These are phyloP conservation scores for Solanum bukasovii DNA, from an alignment of 257 asterid species.

Conservation along the genomic window DNA sequence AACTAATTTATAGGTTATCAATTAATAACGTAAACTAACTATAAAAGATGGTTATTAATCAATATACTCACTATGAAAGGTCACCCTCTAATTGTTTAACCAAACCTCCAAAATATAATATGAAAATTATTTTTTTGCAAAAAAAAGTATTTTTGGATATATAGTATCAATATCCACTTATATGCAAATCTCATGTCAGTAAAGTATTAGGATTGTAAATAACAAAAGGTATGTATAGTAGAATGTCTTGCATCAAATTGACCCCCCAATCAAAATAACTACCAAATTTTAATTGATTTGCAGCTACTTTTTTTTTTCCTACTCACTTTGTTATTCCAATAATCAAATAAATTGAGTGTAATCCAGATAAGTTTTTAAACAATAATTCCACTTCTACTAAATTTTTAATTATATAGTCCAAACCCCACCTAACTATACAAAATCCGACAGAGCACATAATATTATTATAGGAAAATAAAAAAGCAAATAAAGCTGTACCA, in stretches of 20 bases:
- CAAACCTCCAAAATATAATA: not conserved
- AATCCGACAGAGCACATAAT: not conserved
- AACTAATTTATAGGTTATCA: not conserved
- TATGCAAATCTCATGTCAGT: not conserved
- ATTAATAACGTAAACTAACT: not conserved
- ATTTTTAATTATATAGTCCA: not conserved
- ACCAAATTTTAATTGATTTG: not conserved
- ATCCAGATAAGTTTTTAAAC: not conserved
- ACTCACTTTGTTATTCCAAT: not conserved
- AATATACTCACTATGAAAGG: not conserved
- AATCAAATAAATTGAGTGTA: not conserved
- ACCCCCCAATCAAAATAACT: not conserved
- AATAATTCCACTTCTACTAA: not conserved
- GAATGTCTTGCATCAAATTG: not conserved
- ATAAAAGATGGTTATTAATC: not conserved
- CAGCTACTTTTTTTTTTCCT: not conserved
- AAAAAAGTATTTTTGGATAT: not conserved
- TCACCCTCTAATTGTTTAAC: not conserved
- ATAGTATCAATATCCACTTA: not conserved
- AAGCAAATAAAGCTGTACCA: not conserved
- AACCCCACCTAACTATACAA: not conserved
- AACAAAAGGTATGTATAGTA: not conserved
- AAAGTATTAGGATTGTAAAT: not conserved
- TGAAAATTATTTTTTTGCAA: not conserved
- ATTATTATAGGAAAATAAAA: not conserved